These are phyloP conservation scores for Knoxia roxburghii DNA, from an alignment of 257 asterid genomes.

Conservation along the genomic window DNA sequence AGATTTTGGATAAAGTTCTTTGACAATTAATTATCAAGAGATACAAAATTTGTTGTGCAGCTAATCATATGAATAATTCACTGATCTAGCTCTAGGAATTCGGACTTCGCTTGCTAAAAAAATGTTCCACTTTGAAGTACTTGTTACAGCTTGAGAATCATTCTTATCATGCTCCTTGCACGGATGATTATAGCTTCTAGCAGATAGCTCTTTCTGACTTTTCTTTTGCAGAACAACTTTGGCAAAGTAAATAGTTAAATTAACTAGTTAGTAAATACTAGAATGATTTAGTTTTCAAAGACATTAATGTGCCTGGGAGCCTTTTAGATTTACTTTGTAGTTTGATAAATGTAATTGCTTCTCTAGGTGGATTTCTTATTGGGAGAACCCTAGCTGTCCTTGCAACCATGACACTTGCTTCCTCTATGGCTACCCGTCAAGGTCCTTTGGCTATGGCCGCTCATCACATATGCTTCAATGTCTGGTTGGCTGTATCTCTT, in stretches of 20 bases:
- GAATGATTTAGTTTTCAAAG: too few relatives aligned
- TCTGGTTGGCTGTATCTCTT: slow-evolving; percentile 90
- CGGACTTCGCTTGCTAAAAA: neutral
- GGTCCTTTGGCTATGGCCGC: slow-evolving; percentile 95
- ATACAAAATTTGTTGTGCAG: neutral
- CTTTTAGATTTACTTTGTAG: neutral
- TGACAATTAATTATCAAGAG: neutral
- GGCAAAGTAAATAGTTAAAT: neutral
- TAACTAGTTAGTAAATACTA: too few relatives aligned
- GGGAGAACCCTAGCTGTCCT: slow-evolving; percentile 95
- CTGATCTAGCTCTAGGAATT: too few relatives aligned
- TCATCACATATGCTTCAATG: slow-evolving; percentile 90
- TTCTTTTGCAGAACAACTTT: neutral
- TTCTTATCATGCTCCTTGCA: neutral
- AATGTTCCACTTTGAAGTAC: neutral
- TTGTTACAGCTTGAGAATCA: neutral
- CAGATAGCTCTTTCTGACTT: neutral
- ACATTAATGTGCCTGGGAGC: neutral
- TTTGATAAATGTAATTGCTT: slow-evolving; percentile 8
- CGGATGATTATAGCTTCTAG: neutral
- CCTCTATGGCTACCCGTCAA: slow-evolving; percentile 99
- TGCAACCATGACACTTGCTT: slow-evolving; percentile 70
- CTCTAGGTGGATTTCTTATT: slow-evolving; percentile 79
- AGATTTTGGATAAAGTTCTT: neutral
- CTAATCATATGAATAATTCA: neutral